phyloP scores from a whole-genome alignment of 371 early-diverging fungal genomes.

The Mucor piriformis region DNA sequence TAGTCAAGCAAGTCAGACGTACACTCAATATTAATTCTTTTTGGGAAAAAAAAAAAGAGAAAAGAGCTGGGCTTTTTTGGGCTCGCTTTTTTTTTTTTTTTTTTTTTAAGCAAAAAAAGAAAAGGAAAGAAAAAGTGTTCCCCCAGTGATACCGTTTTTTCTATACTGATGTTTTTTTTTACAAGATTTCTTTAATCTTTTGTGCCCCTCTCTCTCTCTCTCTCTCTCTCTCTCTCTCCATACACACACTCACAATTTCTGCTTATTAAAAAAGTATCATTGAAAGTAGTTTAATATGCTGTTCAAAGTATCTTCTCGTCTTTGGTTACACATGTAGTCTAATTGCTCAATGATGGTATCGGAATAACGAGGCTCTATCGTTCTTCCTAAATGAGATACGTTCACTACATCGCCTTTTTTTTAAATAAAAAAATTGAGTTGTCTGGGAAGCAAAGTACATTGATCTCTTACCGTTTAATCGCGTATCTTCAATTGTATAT shows the following conservation, averaged over 20 bases:
- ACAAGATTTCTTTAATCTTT: neutral
- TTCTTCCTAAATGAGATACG: slow-evolving; percentile 18
- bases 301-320: slow-evolving; percentile 12
- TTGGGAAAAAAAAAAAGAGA: neutral
- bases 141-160: no score
- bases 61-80: neutral
- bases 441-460: no score
- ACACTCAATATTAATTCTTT: slow-evolving; percentile 43
- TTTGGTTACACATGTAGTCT: slow-evolving; percentile 24
- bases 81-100: neutral
- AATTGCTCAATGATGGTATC: slow-evolving; percentile 26
- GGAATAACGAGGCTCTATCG: slow-evolving; percentile 28
- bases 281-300: slow-evolving; percentile 6
- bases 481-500: slow-evolving; percentile 25
- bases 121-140: neutral
- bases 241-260: no score
- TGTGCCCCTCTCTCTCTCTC: no score
- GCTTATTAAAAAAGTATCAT: neutral
- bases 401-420: slow-evolving; percentile 31
- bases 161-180: no score
- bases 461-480: slow-evolving; percentile 32
- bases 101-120: neutral
- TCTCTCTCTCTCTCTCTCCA: no score
- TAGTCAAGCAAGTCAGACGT: slow-evolving; percentile 54
- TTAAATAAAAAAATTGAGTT: no score